phyloP scores from a whole-genome alignment of 2,329 filamentous ascomycete species.

The Aspergillus sojae region DNA sequence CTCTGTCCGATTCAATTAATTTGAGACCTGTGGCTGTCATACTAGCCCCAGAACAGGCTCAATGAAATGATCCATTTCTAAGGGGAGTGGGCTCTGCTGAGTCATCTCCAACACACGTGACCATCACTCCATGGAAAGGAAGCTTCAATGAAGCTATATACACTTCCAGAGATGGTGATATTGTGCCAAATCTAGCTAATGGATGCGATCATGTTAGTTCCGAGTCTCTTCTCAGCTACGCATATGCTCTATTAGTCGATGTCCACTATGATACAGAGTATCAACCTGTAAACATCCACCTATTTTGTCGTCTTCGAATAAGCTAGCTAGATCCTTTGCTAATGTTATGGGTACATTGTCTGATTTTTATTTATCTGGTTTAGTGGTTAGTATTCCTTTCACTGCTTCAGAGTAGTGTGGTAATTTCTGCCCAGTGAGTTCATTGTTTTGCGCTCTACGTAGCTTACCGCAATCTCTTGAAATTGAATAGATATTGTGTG shows the following conservation, averaged over 20 bases:
- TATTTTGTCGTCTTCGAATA: too few relatives aligned
- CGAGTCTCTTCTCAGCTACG: neutral
- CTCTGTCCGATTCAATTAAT: neutral
- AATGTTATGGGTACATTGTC: neutral
- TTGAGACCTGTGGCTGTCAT: neutral
- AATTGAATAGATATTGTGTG: neutral
- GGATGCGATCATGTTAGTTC: neutral
- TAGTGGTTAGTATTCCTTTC: neutral
- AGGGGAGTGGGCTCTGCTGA: neutral
- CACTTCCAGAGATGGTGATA: neutral
- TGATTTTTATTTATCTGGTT: neutral
- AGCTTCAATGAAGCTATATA: neutral
- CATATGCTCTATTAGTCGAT: neutral
- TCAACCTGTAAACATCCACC: neutral
- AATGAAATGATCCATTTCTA: neutral
- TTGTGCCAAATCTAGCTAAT: neutral
- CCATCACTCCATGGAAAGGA: neutral
- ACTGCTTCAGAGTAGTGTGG: neutral
- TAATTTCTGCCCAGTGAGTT: neutral
- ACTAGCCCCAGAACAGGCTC: neutral
- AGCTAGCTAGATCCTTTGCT: neutral
- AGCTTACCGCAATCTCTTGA: neutral
- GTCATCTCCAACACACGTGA: neutral
- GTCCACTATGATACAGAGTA: neutral
- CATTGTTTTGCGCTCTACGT: neutral